A percentile compares a stretch with the other conserved stretches of the same genome.
These are phyloP conservation scores for Lactarius vividus DNA, from an alignment of 768 basidiomycete species.

Conservation along the genomic window DNA sequence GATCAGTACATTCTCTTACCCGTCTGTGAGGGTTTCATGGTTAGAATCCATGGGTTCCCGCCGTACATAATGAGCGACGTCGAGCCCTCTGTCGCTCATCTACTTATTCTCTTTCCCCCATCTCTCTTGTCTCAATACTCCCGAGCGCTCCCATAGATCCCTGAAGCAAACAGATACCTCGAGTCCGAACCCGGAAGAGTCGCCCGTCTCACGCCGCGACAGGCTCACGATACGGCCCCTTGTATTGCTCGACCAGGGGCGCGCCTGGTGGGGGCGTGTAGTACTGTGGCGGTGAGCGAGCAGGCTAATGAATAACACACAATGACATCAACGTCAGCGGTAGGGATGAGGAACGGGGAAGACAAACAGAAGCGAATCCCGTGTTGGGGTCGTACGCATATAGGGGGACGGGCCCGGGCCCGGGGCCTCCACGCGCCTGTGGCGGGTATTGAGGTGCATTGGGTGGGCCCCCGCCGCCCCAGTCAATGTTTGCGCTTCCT, in stretches of 20 bases:
- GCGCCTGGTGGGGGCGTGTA: slow-evolving; percentile 7
- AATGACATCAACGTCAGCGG: not conserved
- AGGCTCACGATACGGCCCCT: not conserved
- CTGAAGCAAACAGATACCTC: too few relatives aligned
- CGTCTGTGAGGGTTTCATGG: too few relatives aligned
- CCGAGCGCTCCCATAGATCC: too few relatives aligned
- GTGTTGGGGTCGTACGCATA: slow-evolving; percentile 4
- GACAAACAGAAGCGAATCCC: slow-evolving; percentile 12
- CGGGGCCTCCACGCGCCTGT: not conserved
- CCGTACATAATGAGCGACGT: too few relatives aligned
- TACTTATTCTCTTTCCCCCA: too few relatives aligned
- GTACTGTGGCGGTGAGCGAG: slow-evolving; percentile 1
- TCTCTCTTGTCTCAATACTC: too few relatives aligned
- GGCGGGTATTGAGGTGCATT: slow-evolving; percentile 15
- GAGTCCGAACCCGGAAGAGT: too few relatives aligned
- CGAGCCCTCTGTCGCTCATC: too few relatives aligned
- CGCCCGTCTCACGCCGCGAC: too few relatives aligned
- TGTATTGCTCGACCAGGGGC: not conserved
- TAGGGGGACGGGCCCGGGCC: not conserved
- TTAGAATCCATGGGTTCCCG: too few relatives aligned
- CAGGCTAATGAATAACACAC: slow-evolving; percentile 1
- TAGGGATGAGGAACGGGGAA: not conserved
- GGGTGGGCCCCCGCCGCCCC: not conserved
- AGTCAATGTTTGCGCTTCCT: not conserved
- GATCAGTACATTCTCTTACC: too few relatives aligned